Conservation (phyloP, 108 stramenopile genomes). For the Hondaea fermentalgiana region DNA sequence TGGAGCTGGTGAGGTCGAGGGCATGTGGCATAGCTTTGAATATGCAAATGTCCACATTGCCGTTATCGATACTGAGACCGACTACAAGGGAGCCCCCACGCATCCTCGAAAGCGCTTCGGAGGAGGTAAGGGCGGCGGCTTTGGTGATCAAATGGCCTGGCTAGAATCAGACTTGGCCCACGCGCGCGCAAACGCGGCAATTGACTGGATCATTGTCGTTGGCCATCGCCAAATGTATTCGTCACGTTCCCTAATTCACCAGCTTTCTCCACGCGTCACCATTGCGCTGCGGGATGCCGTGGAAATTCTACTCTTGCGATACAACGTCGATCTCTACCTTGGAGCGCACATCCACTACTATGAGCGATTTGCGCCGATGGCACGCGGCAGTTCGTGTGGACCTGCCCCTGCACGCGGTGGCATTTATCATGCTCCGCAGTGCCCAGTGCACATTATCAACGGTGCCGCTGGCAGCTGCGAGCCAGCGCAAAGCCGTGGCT, state of each 20-base stretch:
- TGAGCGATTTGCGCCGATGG: constrained; percentile 23
- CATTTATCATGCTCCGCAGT: not conserved
- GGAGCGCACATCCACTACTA: constrained; percentile 35
- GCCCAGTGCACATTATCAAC: constrained; percentile 36
- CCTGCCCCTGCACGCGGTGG: not conserved
- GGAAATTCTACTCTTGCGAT: constrained; percentile 18
- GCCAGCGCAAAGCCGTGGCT: not conserved
- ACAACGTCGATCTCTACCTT: constrained; percentile 33
- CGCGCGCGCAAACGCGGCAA: constrained; percentile 14
- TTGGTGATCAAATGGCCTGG: constrained; percentile 43
- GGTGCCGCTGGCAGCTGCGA: constrained; percentile 45
- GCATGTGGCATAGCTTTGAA: constrained; percentile 49
- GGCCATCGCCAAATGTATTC: constrained; percentile 42
- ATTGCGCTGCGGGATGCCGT: constrained; percentile 14
- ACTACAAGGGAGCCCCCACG: constrained; percentile 28
- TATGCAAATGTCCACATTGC: constrained; percentile 43
- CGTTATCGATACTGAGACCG: constrained; percentile 40
- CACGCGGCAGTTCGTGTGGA: not conserved
- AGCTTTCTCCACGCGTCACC: not conserved
- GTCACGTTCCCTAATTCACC: not conserved
- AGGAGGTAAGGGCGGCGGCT: constrained; percentile 34
- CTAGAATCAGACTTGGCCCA: constrained; percentile 25
- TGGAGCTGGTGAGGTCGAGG: constrained; percentile 16
- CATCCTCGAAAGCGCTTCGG: constrained; percentile 7
- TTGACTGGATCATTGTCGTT: constrained; percentile 37